These are phyloP conservation scores for Buddleja alternifolia DNA, from an alignment of 257 asterid species.

Conservation along the genomic window DNA sequence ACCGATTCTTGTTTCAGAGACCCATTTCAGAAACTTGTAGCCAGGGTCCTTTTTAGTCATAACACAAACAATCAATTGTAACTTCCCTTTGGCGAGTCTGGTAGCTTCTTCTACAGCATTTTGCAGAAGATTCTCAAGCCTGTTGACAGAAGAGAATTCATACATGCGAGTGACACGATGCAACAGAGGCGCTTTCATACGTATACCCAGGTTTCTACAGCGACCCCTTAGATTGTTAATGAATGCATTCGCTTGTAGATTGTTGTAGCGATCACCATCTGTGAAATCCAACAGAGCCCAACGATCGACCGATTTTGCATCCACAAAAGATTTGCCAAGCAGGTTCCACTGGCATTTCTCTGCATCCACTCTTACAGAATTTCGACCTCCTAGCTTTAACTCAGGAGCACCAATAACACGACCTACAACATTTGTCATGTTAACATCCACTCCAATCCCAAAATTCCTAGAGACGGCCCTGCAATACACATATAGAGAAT, in stretches of 20 bases:
- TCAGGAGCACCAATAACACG: constrained; percentile 66
- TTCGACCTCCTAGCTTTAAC: constrained; percentile 46
- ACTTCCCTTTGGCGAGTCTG: constrained; percentile 18
- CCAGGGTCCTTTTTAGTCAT: constrained; percentile 56
- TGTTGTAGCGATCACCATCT: neutral
- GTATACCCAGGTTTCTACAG: constrained; percentile 44
- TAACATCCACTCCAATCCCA: constrained; percentile 37
- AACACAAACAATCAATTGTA: constrained; percentile 62
- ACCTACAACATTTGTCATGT: constrained; percentile 65
- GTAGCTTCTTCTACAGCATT: constrained; percentile 35
- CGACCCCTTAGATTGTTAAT: constrained; percentile 36
- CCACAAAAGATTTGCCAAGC: constrained; percentile 44
- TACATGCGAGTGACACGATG: constrained; percentile 28
- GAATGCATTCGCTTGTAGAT: constrained; percentile 25
- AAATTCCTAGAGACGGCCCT: constrained; percentile 46
- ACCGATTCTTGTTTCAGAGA: constrained; percentile 61
- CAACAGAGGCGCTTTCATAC: constrained; percentile 48
- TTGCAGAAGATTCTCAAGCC: constrained; percentile 41
- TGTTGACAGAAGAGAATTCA: constrained; percentile 34
- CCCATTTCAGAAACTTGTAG: constrained; percentile 66
- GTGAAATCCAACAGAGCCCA: constrained; percentile 77
- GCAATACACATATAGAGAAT: constrained; percentile 22
- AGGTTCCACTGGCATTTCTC: constrained; percentile 73
- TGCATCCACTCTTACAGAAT: constrained; percentile 44
- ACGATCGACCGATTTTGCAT: constrained; percentile 47